phyloP scores from a whole-genome alignment of 2,329 filamentous ascomycete genomes.

The Trichoderma aggressivum region DNA sequence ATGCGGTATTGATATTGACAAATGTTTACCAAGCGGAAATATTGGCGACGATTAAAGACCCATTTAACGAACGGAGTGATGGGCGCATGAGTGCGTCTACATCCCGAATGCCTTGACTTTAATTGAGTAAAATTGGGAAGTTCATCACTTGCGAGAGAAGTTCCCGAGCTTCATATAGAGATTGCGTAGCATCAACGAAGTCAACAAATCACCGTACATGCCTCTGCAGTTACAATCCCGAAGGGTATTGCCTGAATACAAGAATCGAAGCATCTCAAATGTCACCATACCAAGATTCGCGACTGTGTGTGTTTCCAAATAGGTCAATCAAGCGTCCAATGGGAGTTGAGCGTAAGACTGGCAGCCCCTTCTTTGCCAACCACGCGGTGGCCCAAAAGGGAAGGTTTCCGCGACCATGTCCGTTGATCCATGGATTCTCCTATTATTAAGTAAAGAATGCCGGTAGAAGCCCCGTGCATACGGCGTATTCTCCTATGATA shows the following conservation, averaged over 20 bases:
- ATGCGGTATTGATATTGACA: background rate
- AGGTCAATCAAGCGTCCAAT: background rate
- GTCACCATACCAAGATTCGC: background rate
- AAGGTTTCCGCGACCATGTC: background rate
- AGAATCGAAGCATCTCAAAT: background rate
- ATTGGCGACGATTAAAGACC: background rate
- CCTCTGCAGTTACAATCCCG: background rate
- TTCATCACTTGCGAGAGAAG: background rate
- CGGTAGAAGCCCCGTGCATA: background rate
- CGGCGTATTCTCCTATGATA: background rate
- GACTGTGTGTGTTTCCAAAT: background rate
- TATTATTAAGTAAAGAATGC: background rate
- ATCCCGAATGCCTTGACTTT: background rate
- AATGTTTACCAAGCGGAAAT: background rate
- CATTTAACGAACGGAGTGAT: background rate
- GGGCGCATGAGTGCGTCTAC: background rate
- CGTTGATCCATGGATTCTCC: background rate
- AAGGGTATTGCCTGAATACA: background rate
- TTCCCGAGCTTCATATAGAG: background rate
- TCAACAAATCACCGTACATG: background rate
- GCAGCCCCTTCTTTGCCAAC: background rate
- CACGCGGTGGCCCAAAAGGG: background rate
- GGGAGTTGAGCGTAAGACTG: background rate
- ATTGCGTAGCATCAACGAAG: background rate
- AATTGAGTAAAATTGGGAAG: background rate